Evolutionary conservation across 2,329 filamentous ascomycete species (phyloP).

Genomic region (Pseudogymnoascus sp.): DNA sequence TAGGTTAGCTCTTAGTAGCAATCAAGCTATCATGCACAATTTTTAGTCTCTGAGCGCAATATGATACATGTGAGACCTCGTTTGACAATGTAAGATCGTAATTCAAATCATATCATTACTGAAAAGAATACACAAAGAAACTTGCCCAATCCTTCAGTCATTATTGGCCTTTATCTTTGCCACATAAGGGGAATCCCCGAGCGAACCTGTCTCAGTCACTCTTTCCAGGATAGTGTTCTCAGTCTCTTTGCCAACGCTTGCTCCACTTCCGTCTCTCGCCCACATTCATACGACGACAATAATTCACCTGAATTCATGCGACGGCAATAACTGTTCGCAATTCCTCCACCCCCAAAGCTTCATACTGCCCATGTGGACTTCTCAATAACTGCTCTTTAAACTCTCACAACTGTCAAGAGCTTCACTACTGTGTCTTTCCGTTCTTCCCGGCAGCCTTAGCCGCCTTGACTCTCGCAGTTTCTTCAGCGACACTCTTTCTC

Average conservation of each 20-base stretch:
- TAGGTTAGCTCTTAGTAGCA: background rate
- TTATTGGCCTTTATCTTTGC: background rate
- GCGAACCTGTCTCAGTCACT: background rate
- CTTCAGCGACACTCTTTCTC: conserved; percentile 63
- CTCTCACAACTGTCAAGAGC: background rate
- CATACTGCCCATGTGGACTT: background rate
- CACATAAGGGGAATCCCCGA: background rate
- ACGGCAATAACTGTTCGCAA: background rate
- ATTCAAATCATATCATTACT: conserved; percentile 7
- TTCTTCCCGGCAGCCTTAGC: conserved; percentile 30
- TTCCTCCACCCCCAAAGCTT: background rate
- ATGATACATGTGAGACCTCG: background rate
- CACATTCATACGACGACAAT: background rate
- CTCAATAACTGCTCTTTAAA: background rate
- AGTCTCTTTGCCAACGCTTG: background rate
- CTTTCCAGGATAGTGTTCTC: background rate
- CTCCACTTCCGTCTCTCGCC: background rate
- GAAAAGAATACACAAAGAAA: conserved; percentile 7
- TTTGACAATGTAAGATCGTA: background rate
- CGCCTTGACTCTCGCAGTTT: conserved; percentile 55
- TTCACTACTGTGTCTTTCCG: conserved; percentile 40
- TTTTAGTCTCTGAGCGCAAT: background rate
- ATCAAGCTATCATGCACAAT: background rate
- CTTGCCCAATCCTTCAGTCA: background rate
- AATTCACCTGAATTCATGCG: background rate